Conservation (phyloP, 2,329 filamentous ascomycete species). For the Clarireedia monteithiana region DNA sequence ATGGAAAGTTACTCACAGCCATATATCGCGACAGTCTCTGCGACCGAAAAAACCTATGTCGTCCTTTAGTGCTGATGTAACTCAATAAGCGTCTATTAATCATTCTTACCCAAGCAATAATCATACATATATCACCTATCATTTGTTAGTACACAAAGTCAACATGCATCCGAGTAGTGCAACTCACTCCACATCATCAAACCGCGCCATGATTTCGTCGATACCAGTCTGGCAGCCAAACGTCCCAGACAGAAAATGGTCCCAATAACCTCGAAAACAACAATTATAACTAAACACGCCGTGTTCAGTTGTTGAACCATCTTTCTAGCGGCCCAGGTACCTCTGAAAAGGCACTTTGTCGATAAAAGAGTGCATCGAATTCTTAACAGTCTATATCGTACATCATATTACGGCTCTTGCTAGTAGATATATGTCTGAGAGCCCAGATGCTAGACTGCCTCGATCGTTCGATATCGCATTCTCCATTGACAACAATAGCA, state of each 20-base stretch:
- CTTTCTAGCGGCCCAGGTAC: not conserved
- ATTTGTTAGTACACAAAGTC: not conserved
- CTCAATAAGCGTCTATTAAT: not conserved
- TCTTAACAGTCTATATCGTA: not conserved
- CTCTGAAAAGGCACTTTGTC: not conserved
- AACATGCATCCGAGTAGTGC: not conserved
- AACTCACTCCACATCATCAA: constrained; percentile 17
- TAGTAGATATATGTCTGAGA: too few species aligned
- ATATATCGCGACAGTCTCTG: constrained; percentile 4
- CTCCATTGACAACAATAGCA: too few species aligned
- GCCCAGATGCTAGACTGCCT: too few species aligned
- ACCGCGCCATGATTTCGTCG: constrained; percentile 10
- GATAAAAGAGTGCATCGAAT: not conserved
- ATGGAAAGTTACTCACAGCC: not conserved
- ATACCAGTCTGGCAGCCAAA: constrained; percentile 10
- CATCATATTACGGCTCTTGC: too few species aligned
- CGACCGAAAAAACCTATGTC: constrained; percentile 6
- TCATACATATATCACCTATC: constrained; percentile 15
- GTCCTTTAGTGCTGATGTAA: constrained; percentile 1
- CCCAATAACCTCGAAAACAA: constrained; percentile 11
- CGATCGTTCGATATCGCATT: too few species aligned
- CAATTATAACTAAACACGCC: constrained; percentile 12
- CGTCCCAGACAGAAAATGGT: constrained; percentile 13
- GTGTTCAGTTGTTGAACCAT: constrained; percentile 28
- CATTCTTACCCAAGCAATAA: constrained; percentile 12